These are phyloP conservation scores for Brassica incana DNA, from an alignment of 345 rosid genomes.

Conservation along the genomic window DNA sequence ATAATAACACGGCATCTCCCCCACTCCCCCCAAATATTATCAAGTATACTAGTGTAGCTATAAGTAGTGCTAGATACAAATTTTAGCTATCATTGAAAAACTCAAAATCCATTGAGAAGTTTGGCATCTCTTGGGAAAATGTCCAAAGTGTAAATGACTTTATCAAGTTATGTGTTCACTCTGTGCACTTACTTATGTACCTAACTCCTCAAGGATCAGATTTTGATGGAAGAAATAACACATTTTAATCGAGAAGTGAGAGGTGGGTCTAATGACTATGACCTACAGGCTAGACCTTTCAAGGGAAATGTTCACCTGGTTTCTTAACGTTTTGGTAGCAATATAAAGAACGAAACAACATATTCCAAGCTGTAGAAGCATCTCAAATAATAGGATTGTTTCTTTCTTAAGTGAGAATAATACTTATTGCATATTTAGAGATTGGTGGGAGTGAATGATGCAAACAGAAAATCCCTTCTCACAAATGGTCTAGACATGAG, in stretches of 20 bases:
- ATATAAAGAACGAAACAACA: constrained; percentile 45
- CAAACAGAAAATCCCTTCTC: not conserved
- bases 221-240: constrained; percentile 61
- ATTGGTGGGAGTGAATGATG: constrained; percentile 10
- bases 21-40: not conserved
- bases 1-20: not conserved
- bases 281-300: constrained; percentile 4
- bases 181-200: not conserved
- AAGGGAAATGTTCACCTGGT: constrained; percentile 15
- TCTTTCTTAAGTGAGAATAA: constrained; percentile 3
- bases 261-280: not conserved
- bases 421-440: constrained; percentile 47
- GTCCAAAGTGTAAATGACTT: not conserved
- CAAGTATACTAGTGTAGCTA: not conserved
- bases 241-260: constrained; percentile 59
- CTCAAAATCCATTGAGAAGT: not conserved
- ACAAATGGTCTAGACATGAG: constrained; percentile 1
- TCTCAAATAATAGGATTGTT: not conserved
- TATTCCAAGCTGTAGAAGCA: not conserved
- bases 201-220: constrained; percentile 51
- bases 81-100: not conserved
- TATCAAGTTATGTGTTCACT: constrained; percentile 25
- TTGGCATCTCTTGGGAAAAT: not conserved
- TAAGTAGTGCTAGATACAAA: not conserved
- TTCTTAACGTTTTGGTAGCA: constrained; percentile 29